phyloP scores from a whole-genome alignment of 306 rosid species.

The Calophaca sinica region DNA sequence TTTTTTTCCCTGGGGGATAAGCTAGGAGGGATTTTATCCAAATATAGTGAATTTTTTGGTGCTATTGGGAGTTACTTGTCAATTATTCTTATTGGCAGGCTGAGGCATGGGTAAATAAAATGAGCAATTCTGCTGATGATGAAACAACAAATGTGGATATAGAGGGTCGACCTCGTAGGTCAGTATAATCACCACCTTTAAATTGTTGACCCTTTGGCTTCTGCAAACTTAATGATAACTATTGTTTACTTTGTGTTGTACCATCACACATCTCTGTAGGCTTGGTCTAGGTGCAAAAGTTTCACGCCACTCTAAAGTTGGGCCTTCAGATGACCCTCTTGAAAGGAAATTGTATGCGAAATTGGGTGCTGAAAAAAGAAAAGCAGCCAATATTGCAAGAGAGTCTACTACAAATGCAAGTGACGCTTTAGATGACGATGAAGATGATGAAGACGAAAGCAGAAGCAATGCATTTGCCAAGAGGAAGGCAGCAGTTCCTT shows the following conservation, averaged over 20 bases:
- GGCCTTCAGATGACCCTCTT: conserved; percentile 72
- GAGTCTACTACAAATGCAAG: conserved; percentile 47
- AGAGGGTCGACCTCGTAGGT: conserved; percentile 69
- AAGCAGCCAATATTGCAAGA: conserved; percentile 59
- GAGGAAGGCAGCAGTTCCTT: conserved; percentile 59
- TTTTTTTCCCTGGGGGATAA: background rate
- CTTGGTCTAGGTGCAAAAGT: conserved; percentile 92
- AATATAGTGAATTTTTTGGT: conserved; percentile 29
- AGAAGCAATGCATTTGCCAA: conserved; percentile 68
- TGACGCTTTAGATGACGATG: conserved; percentile 46
- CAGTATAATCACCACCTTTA: conserved; percentile 35
- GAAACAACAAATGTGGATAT: conserved; percentile 49
- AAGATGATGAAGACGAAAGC: conserved; percentile 67
- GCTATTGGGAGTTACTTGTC: conserved; percentile 10
- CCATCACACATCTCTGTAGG: conserved; percentile 49
- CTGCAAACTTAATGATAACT: background rate
- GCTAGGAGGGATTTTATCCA: background rate
- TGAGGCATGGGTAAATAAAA: conserved; percentile 71
- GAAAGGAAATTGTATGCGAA: conserved; percentile 70
- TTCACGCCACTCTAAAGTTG: conserved; percentile 60
- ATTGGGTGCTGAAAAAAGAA: conserved; percentile 62
- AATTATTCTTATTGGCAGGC: conserved; percentile 64
- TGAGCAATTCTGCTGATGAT: conserved; percentile 65
- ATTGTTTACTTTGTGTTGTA: conserved; percentile 5
- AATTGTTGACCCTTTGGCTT: conserved; percentile 14